Percentiles rank a stretch among this genome's conserved stretches.
Evolutionary conservation across 495 filamentous ascomycete species (phyloP).

Genomic region (Glarea lozoyensis): DNA sequence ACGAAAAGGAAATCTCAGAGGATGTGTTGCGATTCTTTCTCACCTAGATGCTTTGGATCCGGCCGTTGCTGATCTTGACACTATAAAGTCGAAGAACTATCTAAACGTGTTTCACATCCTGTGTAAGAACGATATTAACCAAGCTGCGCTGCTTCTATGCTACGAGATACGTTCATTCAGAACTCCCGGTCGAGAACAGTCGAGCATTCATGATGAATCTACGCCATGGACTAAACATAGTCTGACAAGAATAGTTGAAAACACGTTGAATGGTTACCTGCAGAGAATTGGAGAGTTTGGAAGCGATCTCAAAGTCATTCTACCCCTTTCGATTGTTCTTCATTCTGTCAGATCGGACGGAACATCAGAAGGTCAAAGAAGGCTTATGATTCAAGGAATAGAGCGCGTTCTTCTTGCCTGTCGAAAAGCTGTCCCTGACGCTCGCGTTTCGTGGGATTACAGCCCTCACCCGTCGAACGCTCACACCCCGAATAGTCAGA

Average conservation of each 20-base stretch:
- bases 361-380: constrained; percentile 8
- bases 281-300: constrained; percentile 16
- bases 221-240: constrained; percentile 8
- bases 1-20: constrained; percentile 7
- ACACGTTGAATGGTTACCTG: constrained; percentile 12
- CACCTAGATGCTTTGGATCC: constrained; percentile 18
- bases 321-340: constrained; percentile 14
- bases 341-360: constrained; percentile 14
- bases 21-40: constrained; percentile 8
- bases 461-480: background rate
- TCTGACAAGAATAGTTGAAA: constrained; percentile 16
- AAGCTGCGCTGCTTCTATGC: constrained; percentile 16
- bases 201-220: background rate
- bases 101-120: constrained; percentile 18
- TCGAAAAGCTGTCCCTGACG: constrained; percentile 6
- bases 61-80: constrained; percentile 8
- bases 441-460: background rate
- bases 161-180: constrained; percentile 15
- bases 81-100: constrained; percentile 8
- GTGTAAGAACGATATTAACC: constrained; percentile 12
- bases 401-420: constrained; percentile 13
- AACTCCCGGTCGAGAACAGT: background rate
- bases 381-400: constrained; percentile 12
- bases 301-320: constrained; percentile 17
- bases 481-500: background rate